Evolutionary conservation across 192 early-diverging fungal genomes (phyloP), one percentile per base, ranked within the genome.

Genomic region (Ambispora gerdemannii): DNA sequence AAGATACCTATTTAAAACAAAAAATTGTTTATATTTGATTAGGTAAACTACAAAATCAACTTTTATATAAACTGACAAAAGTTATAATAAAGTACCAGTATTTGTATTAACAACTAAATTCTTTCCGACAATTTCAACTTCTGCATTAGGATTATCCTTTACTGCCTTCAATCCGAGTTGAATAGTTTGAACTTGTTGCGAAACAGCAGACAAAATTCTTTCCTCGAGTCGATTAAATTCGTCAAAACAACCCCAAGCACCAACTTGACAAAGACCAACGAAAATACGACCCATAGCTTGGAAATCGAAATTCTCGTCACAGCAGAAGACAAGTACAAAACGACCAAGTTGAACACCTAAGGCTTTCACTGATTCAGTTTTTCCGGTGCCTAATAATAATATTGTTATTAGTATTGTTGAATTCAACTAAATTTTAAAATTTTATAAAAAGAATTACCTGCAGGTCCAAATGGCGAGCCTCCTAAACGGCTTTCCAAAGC

Each of bases 241-340:
- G 80, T 98, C 97, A 77, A 98, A 99, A 81, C 95, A 96, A 66
- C 98, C 97, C 96, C 96, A 98, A 0, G 96, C 98, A 47, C 98
- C 98, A 15, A 99, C 98, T 77, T 95, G 94, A 77, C 91, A 97
- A 70, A 99, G 85, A 65, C 98, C 98, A 71, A 98, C 89, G 77
- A 99, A 99, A 69, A 99, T 99, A 74, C 98, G 93, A 50, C 98
- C 98, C 95, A 99, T 98, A 30, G 98, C 96, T 76, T 98, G 95
- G 85, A 98, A 99, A 80, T 99, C 98, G 84, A 99, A 99, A 73
- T 92, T 97, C 82, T 99, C 98, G 74, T 99, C 98, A 81, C 98
- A 99, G 83, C 98, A 99, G 76, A 99, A 98, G 33, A 99, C 98
- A 63, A 99, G 92, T 27, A 94, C 93, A 77, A 97, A 97, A 27